Evolutionary conservation across 352 stramenopile species (phyloP), one percentile per base, ranked within the genome.

Genomic region (Globisporangium barbulae): DNA sequence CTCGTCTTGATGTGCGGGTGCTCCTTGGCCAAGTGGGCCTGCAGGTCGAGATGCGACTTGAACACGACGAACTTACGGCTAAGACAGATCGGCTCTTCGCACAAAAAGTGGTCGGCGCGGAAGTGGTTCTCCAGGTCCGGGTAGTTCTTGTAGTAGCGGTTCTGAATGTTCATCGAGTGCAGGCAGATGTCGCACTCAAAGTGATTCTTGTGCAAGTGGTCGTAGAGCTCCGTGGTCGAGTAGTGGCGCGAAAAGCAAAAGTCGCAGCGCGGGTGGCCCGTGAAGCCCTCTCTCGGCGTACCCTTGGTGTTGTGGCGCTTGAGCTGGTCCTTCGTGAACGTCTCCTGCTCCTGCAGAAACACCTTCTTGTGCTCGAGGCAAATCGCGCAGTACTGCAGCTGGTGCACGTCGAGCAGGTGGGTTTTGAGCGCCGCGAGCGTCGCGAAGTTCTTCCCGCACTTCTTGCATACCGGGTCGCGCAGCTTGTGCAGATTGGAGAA

Each of bases 61-160:
- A 97, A 97, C 0, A 97, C 90, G 31, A 96, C 83, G 63, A 97
- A 97, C 63, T 96, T 96, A 59, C 92, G 89, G 19, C 69, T 70
- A 0, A 97, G 73, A 71, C 90, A 97, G 33, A 63, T 39, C 7
- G 79, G 64, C 61, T 97, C 88, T 71, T 97, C 89, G 56, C 89
- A 97, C 47, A 97, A 64, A 49, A 89, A 93, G 58, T 97, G 90
- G 15, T 95, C 88, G 19, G 80, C 80, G 60, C 90, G 83, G 73
- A 97, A 97, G 64, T 97, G 90, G 71, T 93, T 91, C 60, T 97
- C 84, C 44, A 97, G 61, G 70, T 97, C 90, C 48, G 81, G 73
- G 71, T 97, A 97, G 73, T 97, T 88, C 74, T 93, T 93, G 79
- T 96, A 97, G 70, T 96, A 96, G 42, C 88, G 74, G 73, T 96